Evolutionary conservation across 805 yeast species (phyloP).

Genomic region (Danielia oregonensis): DNA sequence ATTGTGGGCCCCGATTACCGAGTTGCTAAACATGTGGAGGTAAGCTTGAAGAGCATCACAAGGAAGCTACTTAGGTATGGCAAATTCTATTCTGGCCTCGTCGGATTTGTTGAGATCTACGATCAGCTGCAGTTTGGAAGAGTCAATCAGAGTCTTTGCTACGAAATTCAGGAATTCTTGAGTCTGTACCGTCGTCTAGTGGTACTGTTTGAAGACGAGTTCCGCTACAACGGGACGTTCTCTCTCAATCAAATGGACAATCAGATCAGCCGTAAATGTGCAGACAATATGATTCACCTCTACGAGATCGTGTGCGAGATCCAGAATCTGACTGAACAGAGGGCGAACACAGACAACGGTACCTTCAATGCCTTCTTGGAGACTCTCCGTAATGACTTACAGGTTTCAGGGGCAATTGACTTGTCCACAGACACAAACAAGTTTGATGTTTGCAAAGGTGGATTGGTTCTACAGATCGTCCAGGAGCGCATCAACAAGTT

Average conservation of each 20-base stretch:
- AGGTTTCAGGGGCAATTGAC: slow-evolving; percentile 45
- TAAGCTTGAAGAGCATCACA: slow-evolving; percentile 67
- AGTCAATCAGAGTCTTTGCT: slow-evolving; percentile 70
- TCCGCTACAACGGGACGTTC: slow-evolving; percentile 45
- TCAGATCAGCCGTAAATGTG: slow-evolving; percentile 22
- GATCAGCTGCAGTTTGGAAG: slow-evolving; percentile 57
- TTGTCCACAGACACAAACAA: slow-evolving; percentile 47
- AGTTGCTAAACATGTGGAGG: slow-evolving; percentile 68
- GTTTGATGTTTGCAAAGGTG: slow-evolving; percentile 70
- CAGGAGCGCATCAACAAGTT: slow-evolving; percentile 52
- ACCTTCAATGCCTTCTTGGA: slow-evolving; percentile 30
- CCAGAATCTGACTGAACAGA: slow-evolving; percentile 43
- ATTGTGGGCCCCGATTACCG: slow-evolving; percentile 72
- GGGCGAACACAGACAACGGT: slow-evolving; percentile 19
- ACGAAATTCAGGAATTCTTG: slow-evolving; percentile 40
- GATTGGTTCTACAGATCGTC: slow-evolving; percentile 60
- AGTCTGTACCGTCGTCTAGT: slow-evolving; percentile 26
- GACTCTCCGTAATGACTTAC: slow-evolving; percentile 38
- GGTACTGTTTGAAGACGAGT: slow-evolving; percentile 51
- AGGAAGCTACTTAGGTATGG: slow-evolving; percentile 60
- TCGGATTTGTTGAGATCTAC: slow-evolving; percentile 58
- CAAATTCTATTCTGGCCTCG: slow-evolving; percentile 55
- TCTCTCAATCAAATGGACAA: slow-evolving; percentile 57
- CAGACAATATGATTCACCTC: slow-evolving; percentile 45
- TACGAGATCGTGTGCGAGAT: slow-evolving; percentile 55